Evolutionary conservation across 1,139 yeast species (phyloP).

Genomic region (Geotrichum europaeum): DNA sequence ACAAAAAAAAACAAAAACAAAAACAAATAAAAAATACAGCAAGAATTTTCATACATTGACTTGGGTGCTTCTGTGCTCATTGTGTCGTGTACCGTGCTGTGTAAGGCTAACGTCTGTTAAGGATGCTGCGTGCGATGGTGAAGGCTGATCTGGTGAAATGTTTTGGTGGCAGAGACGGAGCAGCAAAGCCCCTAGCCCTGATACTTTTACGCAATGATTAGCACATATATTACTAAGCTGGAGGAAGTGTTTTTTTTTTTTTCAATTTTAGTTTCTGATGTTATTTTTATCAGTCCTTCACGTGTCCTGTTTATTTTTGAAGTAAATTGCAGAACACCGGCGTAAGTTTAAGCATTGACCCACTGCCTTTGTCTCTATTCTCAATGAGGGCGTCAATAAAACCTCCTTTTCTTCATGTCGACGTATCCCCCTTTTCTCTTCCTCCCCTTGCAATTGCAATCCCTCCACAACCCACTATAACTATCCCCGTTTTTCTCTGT

Average conservation of each 20-base stretch:
- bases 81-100: background rate
- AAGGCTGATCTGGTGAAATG: background rate
- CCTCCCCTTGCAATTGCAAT: background rate
- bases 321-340: background rate
- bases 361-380: background rate
- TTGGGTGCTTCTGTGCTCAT: slow-evolving; percentile 11
- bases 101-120: background rate
- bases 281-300: background rate
- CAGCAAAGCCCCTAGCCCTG: background rate
- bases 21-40: background rate
- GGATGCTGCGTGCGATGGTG: background rate
- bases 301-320: background rate
- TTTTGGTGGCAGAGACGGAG: background rate
- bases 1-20: background rate
- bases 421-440: background rate
- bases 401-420: background rate
- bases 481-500: background rate
- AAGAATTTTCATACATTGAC: slow-evolving; percentile 1
- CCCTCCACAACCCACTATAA: background rate
- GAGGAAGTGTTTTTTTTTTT: background rate
- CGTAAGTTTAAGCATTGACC: background rate
- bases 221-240: background rate
- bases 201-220: background rate
- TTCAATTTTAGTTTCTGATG: background rate
- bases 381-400: background rate